phyloP scores from a whole-genome alignment of 768 basidiomycete species.

The Cystobasidium onofrii region DNA sequence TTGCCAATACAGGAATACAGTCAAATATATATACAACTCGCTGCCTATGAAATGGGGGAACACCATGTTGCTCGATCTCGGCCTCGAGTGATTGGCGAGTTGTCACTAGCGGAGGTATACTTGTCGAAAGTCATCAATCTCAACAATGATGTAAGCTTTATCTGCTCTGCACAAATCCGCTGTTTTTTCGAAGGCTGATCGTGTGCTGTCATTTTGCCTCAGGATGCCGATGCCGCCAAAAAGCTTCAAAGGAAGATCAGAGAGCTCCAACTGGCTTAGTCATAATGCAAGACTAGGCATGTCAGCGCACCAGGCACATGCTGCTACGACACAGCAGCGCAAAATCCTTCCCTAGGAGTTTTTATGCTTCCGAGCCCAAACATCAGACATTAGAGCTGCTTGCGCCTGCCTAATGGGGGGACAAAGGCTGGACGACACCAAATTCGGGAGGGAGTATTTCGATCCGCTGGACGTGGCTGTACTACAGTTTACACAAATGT shows the following conservation, averaged over 20 bases:
- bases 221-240: conserved; percentile 27
- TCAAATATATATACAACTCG: not conserved
- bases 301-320: not conserved
- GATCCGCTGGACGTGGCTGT: too few species aligned
- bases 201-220: too few species aligned
- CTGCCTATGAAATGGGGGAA: conserved; percentile 27
- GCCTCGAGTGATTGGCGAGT: conserved; percentile 10
- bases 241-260: conserved; percentile 8
- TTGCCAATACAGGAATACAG: not conserved
- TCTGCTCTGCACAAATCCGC: too few species aligned
- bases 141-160: conserved; percentile 6
- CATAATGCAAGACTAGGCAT: not conserved
- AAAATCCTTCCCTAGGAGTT: too few species aligned
- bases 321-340: too few species aligned
- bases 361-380: too few species aligned
- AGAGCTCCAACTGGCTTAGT: conserved; percentile 13
- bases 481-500: too few species aligned
- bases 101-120: conserved; percentile 23
- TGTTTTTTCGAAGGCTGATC: not conserved
- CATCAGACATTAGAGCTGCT: too few species aligned
- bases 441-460: too few species aligned
- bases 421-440: too few species aligned
- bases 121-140: not conserved
- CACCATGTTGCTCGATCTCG: not conserved
- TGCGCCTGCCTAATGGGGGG: too few species aligned